Evolutionary conservation across 2,329 filamentous ascomycete species (phyloP).

Genomic region (Ophiostoma triangulosporum): DNA sequence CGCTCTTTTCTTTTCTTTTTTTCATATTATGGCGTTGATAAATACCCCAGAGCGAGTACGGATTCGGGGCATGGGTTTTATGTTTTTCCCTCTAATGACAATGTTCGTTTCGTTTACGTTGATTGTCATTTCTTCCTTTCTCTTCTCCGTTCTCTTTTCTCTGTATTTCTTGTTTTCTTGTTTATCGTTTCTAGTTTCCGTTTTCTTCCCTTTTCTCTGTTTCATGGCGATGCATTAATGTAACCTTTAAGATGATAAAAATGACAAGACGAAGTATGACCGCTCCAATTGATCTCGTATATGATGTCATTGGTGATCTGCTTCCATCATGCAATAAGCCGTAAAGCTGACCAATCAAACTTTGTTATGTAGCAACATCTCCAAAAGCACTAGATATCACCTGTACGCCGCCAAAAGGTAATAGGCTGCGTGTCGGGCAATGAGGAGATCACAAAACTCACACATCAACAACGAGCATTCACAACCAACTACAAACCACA

Average conservation of each 20-base stretch:
- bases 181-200: neutral
- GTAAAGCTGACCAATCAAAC: too few relatives aligned
- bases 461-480: neutral
- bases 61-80: neutral
- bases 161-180: neutral
- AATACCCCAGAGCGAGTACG: conserved; percentile 1
- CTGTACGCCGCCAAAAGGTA: too few relatives aligned
- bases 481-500: neutral
- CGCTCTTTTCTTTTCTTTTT: neutral
- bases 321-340: too few relatives aligned
- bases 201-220: neutral
- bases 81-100: neutral
- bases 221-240: neutral
- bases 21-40: conserved; percentile 1
- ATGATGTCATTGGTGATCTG: too few relatives aligned
- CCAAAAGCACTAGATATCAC: too few relatives aligned
- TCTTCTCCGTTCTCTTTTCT: neutral
- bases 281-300: neutral
- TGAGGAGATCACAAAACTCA: too few relatives aligned
- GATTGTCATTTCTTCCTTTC: neutral
- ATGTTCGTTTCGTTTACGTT: neutral
- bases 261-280: conserved; percentile 1
- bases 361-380: too few relatives aligned
- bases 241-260: neutral
- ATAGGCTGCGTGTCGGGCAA: too few relatives aligned